phyloP scores from a whole-genome alignment of 179 eudicot species.

The Beta macrorhiza region DNA sequence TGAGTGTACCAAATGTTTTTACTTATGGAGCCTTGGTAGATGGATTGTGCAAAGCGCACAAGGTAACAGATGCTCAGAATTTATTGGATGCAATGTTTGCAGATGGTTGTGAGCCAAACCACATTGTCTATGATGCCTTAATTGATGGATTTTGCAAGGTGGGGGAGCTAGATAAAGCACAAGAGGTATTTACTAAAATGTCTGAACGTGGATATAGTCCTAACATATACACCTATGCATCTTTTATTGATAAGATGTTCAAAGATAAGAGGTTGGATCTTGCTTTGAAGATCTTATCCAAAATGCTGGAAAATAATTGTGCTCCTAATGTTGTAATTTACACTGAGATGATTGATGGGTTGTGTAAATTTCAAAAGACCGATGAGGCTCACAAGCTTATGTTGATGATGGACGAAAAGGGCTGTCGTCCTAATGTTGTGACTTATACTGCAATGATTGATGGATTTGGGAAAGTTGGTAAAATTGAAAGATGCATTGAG shows the following conservation, averaged over 20 bases:
- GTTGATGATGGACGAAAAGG: constrained; percentile 87
- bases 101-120: constrained; percentile 82
- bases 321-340: constrained; percentile 82
- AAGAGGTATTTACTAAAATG: constrained; percentile 64
- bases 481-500: constrained; percentile 65
- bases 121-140: constrained; percentile 85
- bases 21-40: constrained; percentile 89
- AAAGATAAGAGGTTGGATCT: constrained; percentile 85
- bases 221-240: constrained; percentile 63
- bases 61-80: constrained; percentile 61
- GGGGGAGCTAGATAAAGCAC: constrained; percentile 83
- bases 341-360: constrained; percentile 89
- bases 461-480: constrained; percentile 77
- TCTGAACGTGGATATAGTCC: constrained; percentile 66
- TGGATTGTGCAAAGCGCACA: constrained; percentile 87
- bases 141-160: constrained; percentile 90
- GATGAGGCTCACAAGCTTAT: constrained; percentile 85
- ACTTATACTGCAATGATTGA: constrained; percentile 91
- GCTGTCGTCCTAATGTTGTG: constrained; percentile 84
- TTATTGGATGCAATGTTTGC: constrained; percentile 64
- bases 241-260: constrained; percentile 75
- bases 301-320: constrained; percentile 76
- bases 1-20: constrained; percentile 62
- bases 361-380: constrained; percentile 78
- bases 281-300: constrained; percentile 63